phyloP scores from a whole-genome alignment of 2,329 filamentous ascomycete genomes.

The Colletotrichum karsti region DNA sequence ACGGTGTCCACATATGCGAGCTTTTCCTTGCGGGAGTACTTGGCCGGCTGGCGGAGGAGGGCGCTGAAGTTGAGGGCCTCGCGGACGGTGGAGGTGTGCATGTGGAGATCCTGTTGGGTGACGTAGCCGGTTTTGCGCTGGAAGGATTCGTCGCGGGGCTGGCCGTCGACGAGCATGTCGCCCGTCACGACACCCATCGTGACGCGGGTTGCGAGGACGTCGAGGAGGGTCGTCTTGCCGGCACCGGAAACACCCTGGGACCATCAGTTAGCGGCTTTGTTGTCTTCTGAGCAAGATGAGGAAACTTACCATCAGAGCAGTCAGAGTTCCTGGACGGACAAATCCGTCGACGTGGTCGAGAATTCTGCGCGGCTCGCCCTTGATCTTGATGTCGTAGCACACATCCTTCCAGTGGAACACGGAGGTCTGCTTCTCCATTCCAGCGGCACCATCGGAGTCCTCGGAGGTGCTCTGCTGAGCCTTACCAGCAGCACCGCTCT shows the following conservation, averaged over 20 bases:
- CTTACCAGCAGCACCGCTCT: neutral
- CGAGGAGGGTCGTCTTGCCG: slow-evolving; percentile 79
- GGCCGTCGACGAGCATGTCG: slow-evolving; percentile 75
- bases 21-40: slow-evolving; percentile 49
- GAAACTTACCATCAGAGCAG: slow-evolving; percentile 67
- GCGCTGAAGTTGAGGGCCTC: slow-evolving; percentile 75
- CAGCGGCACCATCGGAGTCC: slow-evolving; percentile 26
- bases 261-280: neutral
- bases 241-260: slow-evolving; percentile 69
- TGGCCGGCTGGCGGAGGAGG: slow-evolving; percentile 70
- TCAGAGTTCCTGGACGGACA: slow-evolving; percentile 79
- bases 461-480: neutral
- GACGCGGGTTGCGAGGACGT: slow-evolving; percentile 77
- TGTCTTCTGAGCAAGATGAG: slow-evolving; percentile 46
- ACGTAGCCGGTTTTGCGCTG: slow-evolving; percentile 78
- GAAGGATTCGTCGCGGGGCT: slow-evolving; percentile 70
- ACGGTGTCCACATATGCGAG: slow-evolving; percentile 38
- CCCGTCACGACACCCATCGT: slow-evolving; percentile 79
- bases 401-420: slow-evolving; percentile 79
- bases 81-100: slow-evolving; percentile 72
- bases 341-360: slow-evolving; percentile 77
- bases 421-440: slow-evolving; percentile 58
- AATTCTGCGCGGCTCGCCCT: slow-evolving; percentile 71
- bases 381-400: slow-evolving; percentile 78
- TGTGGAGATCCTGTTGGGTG: slow-evolving; percentile 76